Evolutionary conservation across 192 early-diverging fungal species (phyloP), one percentile per base, ranked within the genome.

Genomic region (Backusella tuberculispora): DNA sequence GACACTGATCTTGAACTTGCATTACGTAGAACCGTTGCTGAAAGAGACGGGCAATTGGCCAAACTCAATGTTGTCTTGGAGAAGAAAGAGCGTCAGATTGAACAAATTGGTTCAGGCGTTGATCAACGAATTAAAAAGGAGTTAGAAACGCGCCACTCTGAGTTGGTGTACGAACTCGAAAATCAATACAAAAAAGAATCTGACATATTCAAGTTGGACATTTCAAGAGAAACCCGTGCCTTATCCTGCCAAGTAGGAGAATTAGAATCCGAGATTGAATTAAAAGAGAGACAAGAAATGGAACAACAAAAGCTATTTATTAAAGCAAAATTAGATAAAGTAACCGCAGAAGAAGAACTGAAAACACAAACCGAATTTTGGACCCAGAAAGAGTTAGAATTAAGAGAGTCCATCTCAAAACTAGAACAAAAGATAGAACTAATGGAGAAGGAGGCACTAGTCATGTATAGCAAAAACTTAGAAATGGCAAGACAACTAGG

Each of bases 391-490:
- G 50, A 72, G n/a, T 5, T 21, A 56, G 53, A 60, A 43, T 15
- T 60, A 21, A 34, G 19, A 17, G 8, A 21, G 8, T 63, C 41
- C 10, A 63, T 73, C 13, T 24, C 53, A 13, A 24, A 56, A 14
- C 40, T 68, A 7, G 48, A 75, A 67, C 37, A 26, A 24, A 75
- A 53, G 13, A 67, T 67, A 8, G 3, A 19, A 34, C 13, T 7
- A 26, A 37, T 75, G 17, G 74, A 75, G 40, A 46, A 43, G 17
- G 74, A 75, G 21, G 63, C 65, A n/a, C 5, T 75, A 10, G 9
- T 40, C 29, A 41, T 75, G 2, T 75, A 75, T 56, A 47, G 47
- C 6, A 75, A 75, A 38, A 75, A 67, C 6, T 63, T 75, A n/a
- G 47, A 66, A 43, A 46, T 75, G 40, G 74, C 74, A 7, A 65